These are phyloP conservation scores for Trichothecium sympodiale DNA, from an alignment of 2,329 filamentous ascomycete genomes.

Conservation along the genomic window DNA sequence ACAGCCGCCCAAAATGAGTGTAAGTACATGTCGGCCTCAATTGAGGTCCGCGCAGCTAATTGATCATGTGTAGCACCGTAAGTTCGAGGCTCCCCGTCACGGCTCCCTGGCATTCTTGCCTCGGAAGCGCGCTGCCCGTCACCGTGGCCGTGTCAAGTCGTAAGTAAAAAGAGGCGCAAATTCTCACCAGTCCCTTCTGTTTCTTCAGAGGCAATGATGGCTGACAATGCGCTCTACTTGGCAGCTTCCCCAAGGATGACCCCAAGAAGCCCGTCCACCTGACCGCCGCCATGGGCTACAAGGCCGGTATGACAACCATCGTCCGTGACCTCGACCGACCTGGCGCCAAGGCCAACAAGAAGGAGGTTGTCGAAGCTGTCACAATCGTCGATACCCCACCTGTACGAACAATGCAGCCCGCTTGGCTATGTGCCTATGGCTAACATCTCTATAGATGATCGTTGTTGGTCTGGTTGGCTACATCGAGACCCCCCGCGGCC, in stretches of 20 bases:
- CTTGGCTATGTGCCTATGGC: slow-evolving; percentile 64
- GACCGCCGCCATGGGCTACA: slow-evolving; percentile 97
- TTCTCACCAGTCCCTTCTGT: neutral
- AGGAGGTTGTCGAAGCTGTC: slow-evolving; percentile 87
- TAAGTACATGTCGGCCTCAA: slow-evolving; percentile 14
- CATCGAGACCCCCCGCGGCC: slow-evolving; percentile 98
- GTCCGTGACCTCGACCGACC: slow-evolving; percentile 98
- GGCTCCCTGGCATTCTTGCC: slow-evolving; percentile 83
- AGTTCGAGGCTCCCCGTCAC: slow-evolving; percentile 82
- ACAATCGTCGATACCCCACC: slow-evolving; percentile 87
- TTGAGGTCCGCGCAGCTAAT: slow-evolving; percentile 3
- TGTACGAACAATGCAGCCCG: slow-evolving; percentile 81
- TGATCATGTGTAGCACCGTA: slow-evolving; percentile 32
- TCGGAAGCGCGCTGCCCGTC: slow-evolving; percentile 84
- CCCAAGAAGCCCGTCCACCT: slow-evolving; percentile 99
- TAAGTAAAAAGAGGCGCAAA: slow-evolving; percentile 36
- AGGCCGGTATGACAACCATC: slow-evolving; percentile 99
- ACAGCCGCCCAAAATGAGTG: slow-evolving; percentile 29
- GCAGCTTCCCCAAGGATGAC: slow-evolving; percentile 99
- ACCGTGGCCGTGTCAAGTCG: slow-evolving; percentile 98
- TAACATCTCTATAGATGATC: slow-evolving; percentile 82
- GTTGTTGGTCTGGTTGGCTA: slow-evolving; percentile 99
- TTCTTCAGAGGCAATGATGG: slow-evolving; percentile 12
- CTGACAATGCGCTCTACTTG: slow-evolving; percentile 4
- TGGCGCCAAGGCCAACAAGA: slow-evolving; percentile 99